Evolutionary conservation across 163 green algal genomes (phyloP).

Genomic region (Chloromonas sp.): DNA sequence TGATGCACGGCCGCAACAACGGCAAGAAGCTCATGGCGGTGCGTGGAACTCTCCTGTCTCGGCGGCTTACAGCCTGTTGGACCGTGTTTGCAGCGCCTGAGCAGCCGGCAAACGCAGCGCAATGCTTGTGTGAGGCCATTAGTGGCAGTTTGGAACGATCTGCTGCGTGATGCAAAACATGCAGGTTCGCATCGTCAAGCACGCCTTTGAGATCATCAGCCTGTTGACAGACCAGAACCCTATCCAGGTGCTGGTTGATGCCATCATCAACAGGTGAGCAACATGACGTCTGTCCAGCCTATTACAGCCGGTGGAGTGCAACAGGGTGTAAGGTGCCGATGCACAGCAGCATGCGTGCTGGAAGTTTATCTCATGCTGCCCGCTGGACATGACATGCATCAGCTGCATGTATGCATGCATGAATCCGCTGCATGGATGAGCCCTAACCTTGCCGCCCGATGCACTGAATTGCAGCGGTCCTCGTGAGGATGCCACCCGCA

Average conservation of each 20-base stretch:
- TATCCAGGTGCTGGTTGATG: conserved; percentile 96
- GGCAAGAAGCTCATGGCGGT: conserved; percentile 99
- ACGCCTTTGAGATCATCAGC: conserved; percentile 98
- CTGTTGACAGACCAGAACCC: conserved; percentile 98
- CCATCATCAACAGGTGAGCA: conserved; percentile 95
- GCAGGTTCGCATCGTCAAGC: conserved; percentile 92
- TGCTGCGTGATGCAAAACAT: not conserved
- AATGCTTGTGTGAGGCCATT: no score
- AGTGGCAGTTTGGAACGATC: no score
- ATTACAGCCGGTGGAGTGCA: not conserved
- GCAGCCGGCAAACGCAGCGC: no score
- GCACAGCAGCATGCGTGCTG: no score
- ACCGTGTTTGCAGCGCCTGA: no score
- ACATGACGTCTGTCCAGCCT: not conserved
- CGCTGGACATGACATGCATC: no score
- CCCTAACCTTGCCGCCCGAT: not conserved
- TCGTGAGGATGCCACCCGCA: conserved; percentile 97
- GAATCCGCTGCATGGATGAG: no score
- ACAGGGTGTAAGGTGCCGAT: not conserved
- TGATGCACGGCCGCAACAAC: conserved; percentile 99
- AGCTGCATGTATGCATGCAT: no score
- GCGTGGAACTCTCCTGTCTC: conserved; percentile 1
- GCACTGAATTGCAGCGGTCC: conserved; percentile 67
- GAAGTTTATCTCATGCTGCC: no score
- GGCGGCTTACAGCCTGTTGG: no score